These are phyloP conservation scores for Mercurialis annua DNA, from an alignment of 345 rosid species.

Conservation along the genomic window DNA sequence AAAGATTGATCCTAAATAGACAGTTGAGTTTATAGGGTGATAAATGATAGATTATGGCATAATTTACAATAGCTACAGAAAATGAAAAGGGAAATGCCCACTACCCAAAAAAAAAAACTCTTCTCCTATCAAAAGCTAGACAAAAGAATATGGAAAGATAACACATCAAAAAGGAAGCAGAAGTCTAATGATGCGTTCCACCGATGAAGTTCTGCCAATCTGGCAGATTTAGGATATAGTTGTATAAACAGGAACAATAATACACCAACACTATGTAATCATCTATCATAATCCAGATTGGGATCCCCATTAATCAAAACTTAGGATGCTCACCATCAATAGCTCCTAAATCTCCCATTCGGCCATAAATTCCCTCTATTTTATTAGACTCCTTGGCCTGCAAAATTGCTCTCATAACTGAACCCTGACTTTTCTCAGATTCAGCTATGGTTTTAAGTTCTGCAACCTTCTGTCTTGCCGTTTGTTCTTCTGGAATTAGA, in stretches of 20 bases:
- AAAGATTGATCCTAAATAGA: no score
- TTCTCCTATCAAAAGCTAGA: no score
- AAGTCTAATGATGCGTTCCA: not conserved
- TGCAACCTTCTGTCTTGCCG: constrained; percentile 82
- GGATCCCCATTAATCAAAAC: not conserved
- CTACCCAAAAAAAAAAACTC: no score
- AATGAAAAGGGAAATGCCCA: no score
- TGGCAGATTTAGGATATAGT: not conserved
- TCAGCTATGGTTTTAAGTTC: constrained; percentile 76
- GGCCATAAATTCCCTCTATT: constrained; percentile 90
- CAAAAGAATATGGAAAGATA: not conserved
- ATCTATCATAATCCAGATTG: not conserved
- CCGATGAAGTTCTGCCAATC: not conserved
- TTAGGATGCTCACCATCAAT: constrained; percentile 69
- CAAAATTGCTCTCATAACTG: constrained; percentile 82
- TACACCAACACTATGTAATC: not conserved
- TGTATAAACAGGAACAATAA: not conserved
- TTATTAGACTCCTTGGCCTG: constrained; percentile 72
- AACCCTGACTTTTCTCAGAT: constrained; percentile 90
- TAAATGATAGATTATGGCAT: no score
- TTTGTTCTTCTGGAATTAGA: constrained; percentile 80
- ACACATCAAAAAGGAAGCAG: not conserved
- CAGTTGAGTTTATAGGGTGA: no score
- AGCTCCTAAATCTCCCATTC: constrained; percentile 99
- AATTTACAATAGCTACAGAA: no score